Evolutionary conservation across 169 alveolate species (phyloP), one percentile per base, ranked within the genome.

Genomic region (Plasmodium falciparum): DNA sequence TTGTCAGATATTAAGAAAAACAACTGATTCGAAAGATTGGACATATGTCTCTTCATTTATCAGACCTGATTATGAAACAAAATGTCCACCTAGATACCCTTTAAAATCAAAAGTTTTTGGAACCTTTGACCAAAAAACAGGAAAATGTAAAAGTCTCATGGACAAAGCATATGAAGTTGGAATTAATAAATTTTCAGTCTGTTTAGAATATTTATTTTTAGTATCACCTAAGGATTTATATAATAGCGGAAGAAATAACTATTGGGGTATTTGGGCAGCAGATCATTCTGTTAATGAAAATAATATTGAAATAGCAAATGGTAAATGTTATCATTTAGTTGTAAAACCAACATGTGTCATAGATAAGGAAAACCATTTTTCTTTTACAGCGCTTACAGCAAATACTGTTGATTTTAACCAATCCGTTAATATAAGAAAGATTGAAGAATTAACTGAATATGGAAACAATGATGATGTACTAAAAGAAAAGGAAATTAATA

Each of bases 21-120:
- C 83, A 43, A 12, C 2, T 26, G 2, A 17, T 52, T 33, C 73
- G 6, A 80, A 80, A 71, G 83, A 80, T 62, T 80, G 90, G 90
- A 80, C 90, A 15, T 80, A 66, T 80, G 83, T 80, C 2, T 54
- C 83, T 2, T 80, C 90, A 54, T 80, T 80, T 56, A 69, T 80
- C 43, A 80, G 90, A 50, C 90, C 90, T 67, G 90, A 80, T 56
- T 80, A 80, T 80, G 90, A 80, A 80, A 74, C 67, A 58, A 80
- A 80, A 69, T 80, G 90, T 26, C 90, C 90, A n/a, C 83, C 90
- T 17, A 39, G 90, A 33, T 80, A 52, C 50, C 90, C 90, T 39
- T 62, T 80, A 15, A 80, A 80, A 33, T 54, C 62, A n/a, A 52
- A 52, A 67, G 54, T 56, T 67, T 80, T 80, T 80, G 90, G 90